Evolutionary conservation across 1,139 yeast species (phyloP), one percentile per base, ranked within the genome.

Genomic region (Taiozyma onychis): DNA sequence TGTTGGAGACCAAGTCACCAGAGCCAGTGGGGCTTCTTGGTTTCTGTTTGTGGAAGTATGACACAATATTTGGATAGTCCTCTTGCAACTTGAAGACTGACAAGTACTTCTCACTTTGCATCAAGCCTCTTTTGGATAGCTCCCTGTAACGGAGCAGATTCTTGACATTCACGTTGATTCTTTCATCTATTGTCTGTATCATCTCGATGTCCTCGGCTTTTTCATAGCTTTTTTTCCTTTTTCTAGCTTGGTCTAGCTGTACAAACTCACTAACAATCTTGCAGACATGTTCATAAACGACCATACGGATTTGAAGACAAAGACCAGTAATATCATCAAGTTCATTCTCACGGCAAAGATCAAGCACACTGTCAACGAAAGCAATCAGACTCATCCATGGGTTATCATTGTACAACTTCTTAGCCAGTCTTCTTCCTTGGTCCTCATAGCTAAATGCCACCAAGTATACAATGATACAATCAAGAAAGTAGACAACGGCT

Each of bases 11-110:
- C 9, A n/a, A 32, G 35, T n/a, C 35, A 30, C n/a, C 34, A n/a
- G 35, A 32, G 35, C 35, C 35, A n/a, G 3, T n/a, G 35, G 35
- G 14, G 35, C 35, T 32, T 18, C 35, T 37, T 37, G 41, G 24
- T 9, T 18, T 21, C 9, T 37, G 41, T 37, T 24, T 37, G 8
- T 37, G 41, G 57, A 60, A 67, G 26, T 59, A 54, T 39, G 74
- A 76, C 5, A 80, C 77, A 58, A 76, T 64, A 3, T 56, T 58
- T 41, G 69, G 60, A 9, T 65, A 62, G 27, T 62, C 52, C 53
- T 74, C 44, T 32, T 44, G 44, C 27, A 58, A 18, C 26, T 50
- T 44, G 42, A 58, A 58, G 2, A 56, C 41, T 6, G 55, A 51
- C 10, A 59, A 45, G 41, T 48, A 47, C 8, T 39, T 11, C 21